These are phyloP conservation scores for Bruguiera sexangula DNA, from an alignment of 345 rosid genomes.

Conservation along the genomic window DNA sequence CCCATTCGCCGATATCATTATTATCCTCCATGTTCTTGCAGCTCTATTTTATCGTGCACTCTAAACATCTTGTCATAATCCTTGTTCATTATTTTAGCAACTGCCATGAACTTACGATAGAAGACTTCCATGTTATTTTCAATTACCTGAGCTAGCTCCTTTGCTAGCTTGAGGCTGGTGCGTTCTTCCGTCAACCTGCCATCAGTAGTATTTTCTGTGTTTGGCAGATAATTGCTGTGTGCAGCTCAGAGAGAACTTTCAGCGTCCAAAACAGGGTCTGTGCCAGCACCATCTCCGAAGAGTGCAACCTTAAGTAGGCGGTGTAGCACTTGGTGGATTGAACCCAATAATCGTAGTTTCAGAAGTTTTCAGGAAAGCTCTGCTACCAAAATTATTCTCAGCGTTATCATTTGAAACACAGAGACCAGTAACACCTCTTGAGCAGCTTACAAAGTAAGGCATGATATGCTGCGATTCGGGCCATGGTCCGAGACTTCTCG, in stretches of 20 bases:
- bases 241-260: slow-evolving; percentile 86
- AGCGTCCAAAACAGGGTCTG: slow-evolving; percentile 47
- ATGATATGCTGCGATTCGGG: slow-evolving; percentile 69
- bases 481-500: slow-evolving; percentile 72
- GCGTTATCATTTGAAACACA: slow-evolving; percentile 92
- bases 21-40: slow-evolving; percentile 33
- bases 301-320: slow-evolving; percentile 96
- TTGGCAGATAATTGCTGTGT: slow-evolving; percentile 70
- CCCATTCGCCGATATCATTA: slow-evolving; percentile 47
- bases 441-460: slow-evolving; percentile 83
- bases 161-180: slow-evolving; percentile 73
- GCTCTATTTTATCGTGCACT: slow-evolving; percentile 79
- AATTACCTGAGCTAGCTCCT: slow-evolving; percentile 91
- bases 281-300: slow-evolving; percentile 88
- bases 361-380: slow-evolving; percentile 75
- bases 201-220: slow-evolving; percentile 72
- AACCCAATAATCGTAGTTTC: slow-evolving; percentile 93
- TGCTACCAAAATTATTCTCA: slow-evolving; percentile 84
- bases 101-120: slow-evolving; percentile 56
- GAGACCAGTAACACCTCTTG: slow-evolving; percentile 89
- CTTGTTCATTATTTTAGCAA: slow-evolving; percentile 34
- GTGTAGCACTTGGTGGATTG: slow-evolving; percentile 79
- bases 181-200: slow-evolving; percentile 87
- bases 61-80: slow-evolving; percentile 73
- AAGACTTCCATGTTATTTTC: slow-evolving; percentile 78